Evolutionary conservation across 768 basidiomycete genomes (phyloP).

Genomic region (Boletus subcaerulescens): DNA sequence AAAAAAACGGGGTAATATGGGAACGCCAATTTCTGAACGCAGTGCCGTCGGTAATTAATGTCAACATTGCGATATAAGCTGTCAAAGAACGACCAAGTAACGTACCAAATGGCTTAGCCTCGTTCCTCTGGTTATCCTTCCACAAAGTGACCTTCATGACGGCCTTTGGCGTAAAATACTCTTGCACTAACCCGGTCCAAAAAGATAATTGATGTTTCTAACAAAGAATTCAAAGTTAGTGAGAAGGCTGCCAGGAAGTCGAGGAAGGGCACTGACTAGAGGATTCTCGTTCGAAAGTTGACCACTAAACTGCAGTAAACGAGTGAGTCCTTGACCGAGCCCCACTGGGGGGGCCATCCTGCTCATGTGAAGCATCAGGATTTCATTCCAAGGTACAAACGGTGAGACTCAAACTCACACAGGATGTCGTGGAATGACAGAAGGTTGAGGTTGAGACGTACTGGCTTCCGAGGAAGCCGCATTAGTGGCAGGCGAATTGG

Average conservation of each 20-base stretch:
- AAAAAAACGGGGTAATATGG: slow-evolving; percentile 81
- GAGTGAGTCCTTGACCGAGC: slow-evolving; percentile 59
- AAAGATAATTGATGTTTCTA: slow-evolving; percentile 64
- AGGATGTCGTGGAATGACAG: slow-evolving; percentile 27
- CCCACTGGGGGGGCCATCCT: slow-evolving; percentile 40
- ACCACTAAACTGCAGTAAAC: slow-evolving; percentile 70
- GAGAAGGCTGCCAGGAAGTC: not conserved
- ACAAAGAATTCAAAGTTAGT: slow-evolving; percentile 4
- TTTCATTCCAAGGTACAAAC: not conserved
- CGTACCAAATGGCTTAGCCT: slow-evolving; percentile 84
- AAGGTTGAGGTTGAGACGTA: slow-evolving; percentile 33
- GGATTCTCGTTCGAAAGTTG: slow-evolving; percentile 53
- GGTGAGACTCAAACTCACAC: slow-evolving; percentile 25
- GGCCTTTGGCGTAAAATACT: slow-evolving; percentile 70
- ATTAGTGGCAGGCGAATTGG: slow-evolving; percentile 24
- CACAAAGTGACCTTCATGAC: slow-evolving; percentile 81
- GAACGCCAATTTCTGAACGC: slow-evolving; percentile 68
- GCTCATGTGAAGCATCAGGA: slow-evolving; percentile 19
- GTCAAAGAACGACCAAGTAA: slow-evolving; percentile 10
- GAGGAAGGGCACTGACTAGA: slow-evolving; percentile 33
- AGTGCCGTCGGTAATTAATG: slow-evolving; percentile 10
- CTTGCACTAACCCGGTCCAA: slow-evolving; percentile 64
- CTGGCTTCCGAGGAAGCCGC: slow-evolving; percentile 27
- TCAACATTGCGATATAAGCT: slow-evolving; percentile 1
- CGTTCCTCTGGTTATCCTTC: slow-evolving; percentile 77